A percentile compares a stretch with the other conserved stretches of the same genome.
These are phyloP conservation scores for Fraxinus anomala DNA, from an alignment of 257 asterid species.

Conservation along the genomic window DNA sequence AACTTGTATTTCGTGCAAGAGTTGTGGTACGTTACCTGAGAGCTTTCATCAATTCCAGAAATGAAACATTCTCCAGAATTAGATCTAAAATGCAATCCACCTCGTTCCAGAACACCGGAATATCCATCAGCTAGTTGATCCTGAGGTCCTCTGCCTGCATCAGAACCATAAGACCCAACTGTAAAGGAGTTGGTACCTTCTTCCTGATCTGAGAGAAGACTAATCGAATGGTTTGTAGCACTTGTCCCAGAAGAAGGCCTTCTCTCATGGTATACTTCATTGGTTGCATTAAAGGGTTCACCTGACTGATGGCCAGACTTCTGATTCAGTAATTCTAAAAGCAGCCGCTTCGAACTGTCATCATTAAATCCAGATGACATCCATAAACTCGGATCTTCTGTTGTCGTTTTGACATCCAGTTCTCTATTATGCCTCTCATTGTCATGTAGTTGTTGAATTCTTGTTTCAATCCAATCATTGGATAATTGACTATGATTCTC, in stretches of 20 bases:
- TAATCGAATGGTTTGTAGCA: conserved; percentile 50
- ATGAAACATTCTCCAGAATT: conserved; percentile 46
- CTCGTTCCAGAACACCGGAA: conserved; percentile 37
- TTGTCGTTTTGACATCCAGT: conserved; percentile 49
- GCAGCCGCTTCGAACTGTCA: conserved; percentile 89
- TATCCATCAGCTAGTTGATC: conserved; percentile 45
- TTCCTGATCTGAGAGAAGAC: conserved; percentile 54
- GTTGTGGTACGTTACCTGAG: conserved; percentile 48
- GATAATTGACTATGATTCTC: conserved; percentile 64
- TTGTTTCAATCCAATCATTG: conserved; percentile 75
- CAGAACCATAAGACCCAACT: conserved; percentile 64
- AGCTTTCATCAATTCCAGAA: conserved; percentile 42
- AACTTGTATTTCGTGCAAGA: neutral
- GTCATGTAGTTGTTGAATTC: conserved; percentile 61
- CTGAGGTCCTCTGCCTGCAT: conserved; percentile 53
- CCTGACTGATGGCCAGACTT: conserved; percentile 58
- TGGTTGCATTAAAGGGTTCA: conserved; percentile 49
- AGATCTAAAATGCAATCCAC: conserved; percentile 55
- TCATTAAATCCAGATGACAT: conserved; percentile 87
- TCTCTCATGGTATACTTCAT: conserved; percentile 53
- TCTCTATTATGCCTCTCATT: conserved; percentile 74
- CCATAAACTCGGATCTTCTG: conserved; percentile 87
- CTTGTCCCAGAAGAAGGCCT: conserved; percentile 59
- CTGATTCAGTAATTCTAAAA: conserved; percentile 87
- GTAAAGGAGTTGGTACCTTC: conserved; percentile 42